Evolutionary conservation across 805 yeast species (phyloP).

Genomic region (Pichia membranifaciens): DNA sequence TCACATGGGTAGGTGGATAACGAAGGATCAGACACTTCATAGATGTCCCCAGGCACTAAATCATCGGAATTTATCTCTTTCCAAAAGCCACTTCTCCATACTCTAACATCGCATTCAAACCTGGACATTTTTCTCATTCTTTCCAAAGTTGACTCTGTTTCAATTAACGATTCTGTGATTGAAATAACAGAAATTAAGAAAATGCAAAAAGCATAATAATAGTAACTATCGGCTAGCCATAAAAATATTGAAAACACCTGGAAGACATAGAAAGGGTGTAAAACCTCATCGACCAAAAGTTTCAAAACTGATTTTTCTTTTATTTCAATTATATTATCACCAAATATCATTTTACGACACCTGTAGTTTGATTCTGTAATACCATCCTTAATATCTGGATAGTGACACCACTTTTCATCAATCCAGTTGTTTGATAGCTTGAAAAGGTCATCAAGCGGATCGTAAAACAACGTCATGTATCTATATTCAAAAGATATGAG

Average conservation of each 20-base stretch:
- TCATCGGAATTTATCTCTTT: slow-evolving; percentile 68
- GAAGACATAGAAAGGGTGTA: slow-evolving; percentile 93
- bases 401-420: slow-evolving; percentile 68
- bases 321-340: slow-evolving; percentile 67
- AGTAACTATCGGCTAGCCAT: slow-evolving; percentile 91
- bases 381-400: slow-evolving; percentile 56
- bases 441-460: slow-evolving; percentile 83
- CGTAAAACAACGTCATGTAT: slow-evolving; percentile 74
- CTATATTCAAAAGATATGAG: slow-evolving; percentile 73
- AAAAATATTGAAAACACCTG: slow-evolving; percentile 87
- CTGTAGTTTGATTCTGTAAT: slow-evolving; percentile 62
- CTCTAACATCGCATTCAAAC: slow-evolving; percentile 77
- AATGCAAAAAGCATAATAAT: slow-evolving; percentile 90
- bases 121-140: slow-evolving; percentile 69
- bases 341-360: slow-evolving; percentile 70
- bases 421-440: slow-evolving; percentile 83
- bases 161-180: slow-evolving; percentile 74
- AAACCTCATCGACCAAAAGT: slow-evolving; percentile 75
- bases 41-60: slow-evolving; percentile 93
- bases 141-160: slow-evolving; percentile 69
- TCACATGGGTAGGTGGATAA: slow-evolving; percentile 79
- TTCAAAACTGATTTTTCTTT: slow-evolving; percentile 61
- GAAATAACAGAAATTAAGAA: slow-evolving; percentile 80
- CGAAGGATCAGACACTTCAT: slow-evolving; percentile 85
- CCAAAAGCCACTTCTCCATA: slow-evolving; percentile 92